Conservation (phyloP, 768 basidiomycete species). For the Boletus tomentosulus region DNA sequence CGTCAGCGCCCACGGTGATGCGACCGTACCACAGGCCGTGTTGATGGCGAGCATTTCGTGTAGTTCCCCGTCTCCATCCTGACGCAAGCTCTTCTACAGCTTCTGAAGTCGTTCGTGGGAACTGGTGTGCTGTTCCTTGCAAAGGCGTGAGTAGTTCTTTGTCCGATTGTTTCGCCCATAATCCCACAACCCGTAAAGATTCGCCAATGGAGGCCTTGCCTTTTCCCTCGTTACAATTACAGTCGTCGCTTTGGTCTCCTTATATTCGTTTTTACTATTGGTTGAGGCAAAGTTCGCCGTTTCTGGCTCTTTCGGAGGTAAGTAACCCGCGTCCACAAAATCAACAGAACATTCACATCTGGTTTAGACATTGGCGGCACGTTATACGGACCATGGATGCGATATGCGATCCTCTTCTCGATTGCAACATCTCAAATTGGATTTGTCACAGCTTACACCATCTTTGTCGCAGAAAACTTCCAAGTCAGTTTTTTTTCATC, state of each 20-base stretch:
- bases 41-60: slow-evolving; percentile 64
- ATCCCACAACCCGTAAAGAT: slow-evolving; percentile 43
- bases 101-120: slow-evolving; percentile 92
- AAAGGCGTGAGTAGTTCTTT: slow-evolving; percentile 57
- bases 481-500: slow-evolving; percentile 34
- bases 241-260: slow-evolving; percentile 78
- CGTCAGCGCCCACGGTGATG: slow-evolving; percentile 71
- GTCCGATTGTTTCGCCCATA: not conserved
- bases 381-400: slow-evolving; percentile 92
- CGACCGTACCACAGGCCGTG: slow-evolving; percentile 86
- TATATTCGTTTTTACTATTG: slow-evolving; percentile 92
- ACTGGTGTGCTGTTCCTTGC: slow-evolving; percentile 96
- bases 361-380: slow-evolving; percentile 82
- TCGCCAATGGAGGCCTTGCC: slow-evolving; percentile 91
- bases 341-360: not conserved
- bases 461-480: slow-evolving; percentile 92
- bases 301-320: slow-evolving; percentile 90
- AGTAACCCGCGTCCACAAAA: slow-evolving; percentile 16
- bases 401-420: slow-evolving; percentile 79
- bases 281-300: slow-evolving; percentile 85
- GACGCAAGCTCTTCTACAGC: slow-evolving; percentile 35
- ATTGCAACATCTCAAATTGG: slow-evolving; percentile 89
- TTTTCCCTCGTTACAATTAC: slow-evolving; percentile 80
- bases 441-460: slow-evolving; percentile 87
- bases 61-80: not conserved